Percentiles rank a stretch among this genome's conserved stretches.
These are phyloP conservation scores for Globisporangium paddicum DNA, from an alignment of 352 stramenopile genomes.

Conservation along the genomic window DNA sequence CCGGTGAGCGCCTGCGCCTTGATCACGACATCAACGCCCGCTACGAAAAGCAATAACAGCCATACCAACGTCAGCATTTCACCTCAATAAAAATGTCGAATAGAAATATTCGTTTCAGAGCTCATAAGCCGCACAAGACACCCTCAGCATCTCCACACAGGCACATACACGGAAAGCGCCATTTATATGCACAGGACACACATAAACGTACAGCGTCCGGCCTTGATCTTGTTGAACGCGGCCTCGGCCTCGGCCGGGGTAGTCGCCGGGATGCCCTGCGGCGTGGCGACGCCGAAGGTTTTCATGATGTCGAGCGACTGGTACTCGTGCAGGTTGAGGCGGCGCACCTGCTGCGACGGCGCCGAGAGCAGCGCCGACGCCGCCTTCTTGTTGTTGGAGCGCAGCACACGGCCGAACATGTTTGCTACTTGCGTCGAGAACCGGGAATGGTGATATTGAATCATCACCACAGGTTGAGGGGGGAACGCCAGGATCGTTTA, in stretches of 20 bases:
- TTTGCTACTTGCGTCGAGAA: not conserved
- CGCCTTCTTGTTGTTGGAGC: constrained; percentile 19
- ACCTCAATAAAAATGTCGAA: too few species aligned
- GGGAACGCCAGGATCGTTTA: not conserved
- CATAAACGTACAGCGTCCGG: constrained; percentile 46
- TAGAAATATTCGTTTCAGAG: not conserved
- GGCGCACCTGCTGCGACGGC: constrained; percentile 72
- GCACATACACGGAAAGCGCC: not conserved
- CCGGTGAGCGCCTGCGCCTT: constrained; percentile 96
- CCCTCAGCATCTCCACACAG: not conserved
- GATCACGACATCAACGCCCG: constrained; percentile 92
- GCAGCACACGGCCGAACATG: constrained; percentile 60
- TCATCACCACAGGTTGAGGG: constrained; percentile 11
- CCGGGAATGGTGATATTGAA: constrained; percentile 2
- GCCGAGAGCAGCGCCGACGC: constrained; percentile 44
- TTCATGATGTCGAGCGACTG: constrained; percentile 94
- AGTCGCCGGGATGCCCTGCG: constrained; percentile 59
- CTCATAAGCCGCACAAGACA: not conserved
- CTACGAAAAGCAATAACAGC: constrained; percentile 16
- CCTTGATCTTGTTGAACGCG: constrained; percentile 77
- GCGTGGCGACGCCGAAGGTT: constrained; percentile 76
- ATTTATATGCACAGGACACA: not conserved
- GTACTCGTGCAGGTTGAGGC: constrained; percentile 94
- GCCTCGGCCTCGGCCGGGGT: constrained; percentile 80
- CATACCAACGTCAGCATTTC: not conserved